Evolutionary conservation across 1,284 basidiomycete genomes (phyloP).

Genomic region (Mycosarcoma mackinlayi): DNA sequence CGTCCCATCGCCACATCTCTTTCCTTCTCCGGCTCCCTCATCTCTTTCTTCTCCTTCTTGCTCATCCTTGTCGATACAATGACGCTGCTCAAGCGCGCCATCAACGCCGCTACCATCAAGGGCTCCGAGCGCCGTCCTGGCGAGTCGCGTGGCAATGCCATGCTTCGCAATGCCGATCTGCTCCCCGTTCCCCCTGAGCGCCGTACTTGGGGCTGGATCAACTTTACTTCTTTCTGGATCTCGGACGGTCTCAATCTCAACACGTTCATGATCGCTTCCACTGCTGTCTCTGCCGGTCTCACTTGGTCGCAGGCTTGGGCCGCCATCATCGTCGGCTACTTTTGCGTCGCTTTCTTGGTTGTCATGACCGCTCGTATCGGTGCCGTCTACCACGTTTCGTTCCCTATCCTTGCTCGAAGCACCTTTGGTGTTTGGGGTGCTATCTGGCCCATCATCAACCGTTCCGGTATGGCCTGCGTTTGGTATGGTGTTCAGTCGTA

Average conservation of each 20-base stretch:
- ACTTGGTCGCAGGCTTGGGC: slow-evolving; percentile 60
- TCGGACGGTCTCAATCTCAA: slow-evolving; percentile 61
- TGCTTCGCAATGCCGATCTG: slow-evolving; percentile 57
- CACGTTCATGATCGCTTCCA: slow-evolving; percentile 52
- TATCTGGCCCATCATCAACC: slow-evolving; percentile 80
- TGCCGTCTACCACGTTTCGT: slow-evolving; percentile 73
- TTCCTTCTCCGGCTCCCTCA: neutral
- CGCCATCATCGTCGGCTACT: slow-evolving; percentile 74
- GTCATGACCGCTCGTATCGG: slow-evolving; percentile 83
- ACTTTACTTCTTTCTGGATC: slow-evolving; percentile 63
- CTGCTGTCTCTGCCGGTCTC: slow-evolving; percentile 47
- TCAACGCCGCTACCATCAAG: slow-evolving; percentile 36
- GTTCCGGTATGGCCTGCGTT: slow-evolving; percentile 80
- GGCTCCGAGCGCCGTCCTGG: slow-evolving; percentile 41
- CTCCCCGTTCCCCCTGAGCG: slow-evolving; percentile 52
- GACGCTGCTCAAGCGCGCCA: slow-evolving; percentile 29
- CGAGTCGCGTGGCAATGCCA: slow-evolving; percentile 31
- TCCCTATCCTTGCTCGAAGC: slow-evolving; percentile 79
- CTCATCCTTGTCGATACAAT: slow-evolving; percentile 10
- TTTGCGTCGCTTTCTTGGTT: slow-evolving; percentile 78
- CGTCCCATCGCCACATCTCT: neutral
- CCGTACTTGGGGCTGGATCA: slow-evolving; percentile 51
- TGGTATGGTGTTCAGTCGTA: slow-evolving; percentile 63
- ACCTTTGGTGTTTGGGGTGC: slow-evolving; percentile 82
- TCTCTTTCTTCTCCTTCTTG: neutral